Base-by-base conservation (phyloP, 306 rosid genomes). In the Acmispon strigosus region DNA sequence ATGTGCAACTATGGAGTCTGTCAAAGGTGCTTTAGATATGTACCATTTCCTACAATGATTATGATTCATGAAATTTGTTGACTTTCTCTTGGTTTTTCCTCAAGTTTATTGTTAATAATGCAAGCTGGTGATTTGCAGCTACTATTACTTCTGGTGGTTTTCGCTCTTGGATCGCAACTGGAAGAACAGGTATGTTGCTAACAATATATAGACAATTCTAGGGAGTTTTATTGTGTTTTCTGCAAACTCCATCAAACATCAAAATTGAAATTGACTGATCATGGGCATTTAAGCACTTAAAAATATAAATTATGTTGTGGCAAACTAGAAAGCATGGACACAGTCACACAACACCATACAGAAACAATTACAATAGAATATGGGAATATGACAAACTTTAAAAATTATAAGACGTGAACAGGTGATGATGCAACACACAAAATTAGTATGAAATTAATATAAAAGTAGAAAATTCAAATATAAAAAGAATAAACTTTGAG, bases 131-230 rank as follows among this genome's bases (percentile, higher is more conserved):
- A 6, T 66, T 72, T 80, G 87, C 91, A 89, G 99, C 77, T 65
- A 48, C 80, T 39, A 53, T 6, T 76, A 69, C 27, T 66, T 37
- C 82, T 10, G 64, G 27, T 12, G 99, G 96, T 57, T 69, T 81
- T 81, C 96, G 84, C 52, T 82, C 92, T 57, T 94, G 99, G 99
- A 67, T 87, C 47, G 99, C 99, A 17, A 84, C 89, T 0, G 97
- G 99, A 79, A 81, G 83, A 76, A 48, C 52, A 70, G 97, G 97
- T 90, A 20, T 43, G 77, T 52, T 71, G 41, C 74, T 43, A 18
- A 48, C 52, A 58, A 55, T n/a, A n/a, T 51, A 27, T 27, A 27
- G 56, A 53, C 27, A 52, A 72, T 29, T 43, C 18, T 32, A 7
- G 50, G 19, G 16, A 36, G 2, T 52, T 58, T 68, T 50, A 44